These are phyloP conservation scores for Waltiozyma sp. DNA, from an alignment of 1,139 yeast genomes.

Conservation along the genomic window DNA sequence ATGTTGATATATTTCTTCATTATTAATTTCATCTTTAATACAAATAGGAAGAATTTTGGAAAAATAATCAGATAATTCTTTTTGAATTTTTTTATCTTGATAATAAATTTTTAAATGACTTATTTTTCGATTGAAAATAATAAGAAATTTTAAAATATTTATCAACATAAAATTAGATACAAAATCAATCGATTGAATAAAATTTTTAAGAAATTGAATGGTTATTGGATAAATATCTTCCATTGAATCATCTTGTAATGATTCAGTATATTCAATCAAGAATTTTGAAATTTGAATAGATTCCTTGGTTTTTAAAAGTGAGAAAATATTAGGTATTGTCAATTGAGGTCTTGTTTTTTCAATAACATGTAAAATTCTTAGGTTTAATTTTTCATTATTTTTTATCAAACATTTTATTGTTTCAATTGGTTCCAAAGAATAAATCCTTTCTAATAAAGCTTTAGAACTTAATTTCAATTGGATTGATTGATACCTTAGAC, in stretches of 20 bases:
- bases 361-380: constrained; percentile 58
- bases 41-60: constrained; percentile 39
- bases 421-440: constrained; percentile 62
- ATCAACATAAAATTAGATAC: constrained; percentile 41
- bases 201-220: constrained; percentile 48
- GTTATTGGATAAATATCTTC: constrained; percentile 64
- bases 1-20: constrained; percentile 30
- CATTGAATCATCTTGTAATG: constrained; percentile 64
- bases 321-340: constrained; percentile 43
- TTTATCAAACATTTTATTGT: constrained; percentile 53
- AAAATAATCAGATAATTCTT: constrained; percentile 60
- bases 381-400: constrained; percentile 19
- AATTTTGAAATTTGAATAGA: constrained; percentile 30
- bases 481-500: constrained; percentile 51
- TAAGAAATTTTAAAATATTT: constrained; percentile 37
- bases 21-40: background rate
- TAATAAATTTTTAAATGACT: constrained; percentile 53
- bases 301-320: constrained; percentile 9
- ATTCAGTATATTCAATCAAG: constrained; percentile 44
- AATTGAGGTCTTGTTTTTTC: constrained; percentile 79
- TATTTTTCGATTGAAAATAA: constrained; percentile 44
- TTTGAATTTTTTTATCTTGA: constrained; percentile 46
- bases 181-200: constrained; percentile 26
- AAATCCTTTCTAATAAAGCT: constrained; percentile 56
- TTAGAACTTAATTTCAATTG: constrained; percentile 66